Conservation (phyloP, 495 filamentous ascomycete genomes). For the Aspergillus nanangensis region DNA sequence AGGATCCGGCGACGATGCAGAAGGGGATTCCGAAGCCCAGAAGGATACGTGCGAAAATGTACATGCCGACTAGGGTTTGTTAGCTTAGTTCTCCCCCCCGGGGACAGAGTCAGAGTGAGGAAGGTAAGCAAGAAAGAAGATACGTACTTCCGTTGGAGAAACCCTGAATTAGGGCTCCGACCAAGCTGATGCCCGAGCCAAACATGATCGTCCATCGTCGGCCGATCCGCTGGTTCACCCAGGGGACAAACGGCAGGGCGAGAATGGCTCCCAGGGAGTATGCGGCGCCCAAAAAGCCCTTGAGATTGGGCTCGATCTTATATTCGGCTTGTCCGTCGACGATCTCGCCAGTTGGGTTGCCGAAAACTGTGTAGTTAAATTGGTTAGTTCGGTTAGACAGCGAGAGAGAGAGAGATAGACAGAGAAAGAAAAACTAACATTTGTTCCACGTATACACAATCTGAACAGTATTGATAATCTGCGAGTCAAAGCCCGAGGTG, state of each 20-base stretch:
- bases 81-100: constrained; percentile 12
- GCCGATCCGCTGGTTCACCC: constrained; percentile 51
- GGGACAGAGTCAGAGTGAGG: no score
- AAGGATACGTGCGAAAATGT: constrained; percentile 59
- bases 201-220: constrained; percentile 56
- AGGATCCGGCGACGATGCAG: constrained; percentile 60
- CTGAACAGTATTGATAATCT: constrained; percentile 68
- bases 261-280: constrained; percentile 43
- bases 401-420: not conserved
- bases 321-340: constrained; percentile 15
- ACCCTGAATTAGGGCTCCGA: constrained; percentile 55
- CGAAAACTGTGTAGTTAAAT: constrained; percentile 35
- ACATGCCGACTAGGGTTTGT: constrained; percentile 49
- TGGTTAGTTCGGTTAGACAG: not conserved
- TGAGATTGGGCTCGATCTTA: constrained; percentile 18
- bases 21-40: constrained; percentile 63
- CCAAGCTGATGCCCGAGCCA: constrained; percentile 52
- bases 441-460: constrained; percentile 52
- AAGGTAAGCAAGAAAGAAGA: no score
- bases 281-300: constrained; percentile 23
- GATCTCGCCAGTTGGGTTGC: constrained; percentile 20
- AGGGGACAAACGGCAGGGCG: constrained; percentile 56
- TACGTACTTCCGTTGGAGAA: constrained; percentile 23
- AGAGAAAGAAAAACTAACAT: constrained; percentile 33
- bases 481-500: constrained; percentile 68